A percentile compares a stretch with the other conserved stretches of the same genome.
Conservation (phyloP, 78 protist genomes). For the Dictyostelium firmibasis region DNA sequence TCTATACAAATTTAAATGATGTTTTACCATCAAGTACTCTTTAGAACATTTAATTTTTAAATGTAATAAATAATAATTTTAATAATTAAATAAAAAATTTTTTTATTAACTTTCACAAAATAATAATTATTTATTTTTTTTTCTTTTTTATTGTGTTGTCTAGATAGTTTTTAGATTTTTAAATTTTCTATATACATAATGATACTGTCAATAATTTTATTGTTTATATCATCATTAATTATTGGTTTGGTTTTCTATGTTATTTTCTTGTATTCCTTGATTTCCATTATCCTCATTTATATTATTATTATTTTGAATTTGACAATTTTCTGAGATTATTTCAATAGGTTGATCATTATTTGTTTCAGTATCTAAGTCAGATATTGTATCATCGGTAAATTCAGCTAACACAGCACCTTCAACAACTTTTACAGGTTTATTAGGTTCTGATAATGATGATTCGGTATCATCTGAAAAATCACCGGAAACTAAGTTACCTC, state of each 20-base stretch:
- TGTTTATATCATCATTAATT: neutral
- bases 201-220: neutral
- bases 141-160: neutral
- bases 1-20: neutral
- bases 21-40: neutral
- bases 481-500: neutral
- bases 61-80: neutral
- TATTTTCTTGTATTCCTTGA: neutral
- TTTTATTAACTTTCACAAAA: neutral
- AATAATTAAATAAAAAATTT: neutral
- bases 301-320: neutral
- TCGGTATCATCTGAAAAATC: constrained; percentile 17
- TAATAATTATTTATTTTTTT: neutral
- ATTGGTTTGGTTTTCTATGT: too few species aligned
- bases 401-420: constrained; percentile 14
- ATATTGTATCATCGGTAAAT: constrained; percentile 21
- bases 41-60: neutral
- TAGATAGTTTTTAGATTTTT: neutral
- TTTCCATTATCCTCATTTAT: neutral
- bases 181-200: neutral
- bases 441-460: neutral
- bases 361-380: neutral
- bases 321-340: neutral
- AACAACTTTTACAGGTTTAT: neutral
- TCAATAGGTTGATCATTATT: neutral